Evolutionary conservation across 164 flowering plant genomes (phyloP), one percentile per base, ranked within the genome.

Genomic region (Vitis labrusca): DNA sequence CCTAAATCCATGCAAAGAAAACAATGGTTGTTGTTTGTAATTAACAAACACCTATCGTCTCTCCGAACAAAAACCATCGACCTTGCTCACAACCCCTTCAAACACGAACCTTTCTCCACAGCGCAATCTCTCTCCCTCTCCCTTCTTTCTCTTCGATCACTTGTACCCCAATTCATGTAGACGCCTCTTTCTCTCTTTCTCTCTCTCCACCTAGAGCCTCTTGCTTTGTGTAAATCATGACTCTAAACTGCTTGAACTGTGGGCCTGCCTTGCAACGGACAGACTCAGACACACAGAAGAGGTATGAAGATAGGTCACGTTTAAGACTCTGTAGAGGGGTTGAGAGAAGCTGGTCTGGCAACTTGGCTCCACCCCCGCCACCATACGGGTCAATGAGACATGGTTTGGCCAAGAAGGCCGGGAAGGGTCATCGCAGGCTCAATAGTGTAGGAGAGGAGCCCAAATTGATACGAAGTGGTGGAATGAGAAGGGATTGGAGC

Each of bases 401-500:
- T 7, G 66, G 23, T 0, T 57, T 68, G 5, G 53, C 32, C 3
- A 80, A 50, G 67, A 66, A 30, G 17, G 48, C 47, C 53, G 79
- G 75, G 73, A 72, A 59, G 51, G 67, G 52, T 53, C 84, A 69
- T 30, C 83, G 79, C 1, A 56, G 86, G 68, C 23, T 58, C 7
- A 52, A 64, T 3, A 76, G 73, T 32, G 57, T 56, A 2, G 76
- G 73, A 1, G 67, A 9, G 13, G 73, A 78, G 29, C 94, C 97
- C 7, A 81, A 76, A 59, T 77, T 92, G 81, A 63, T 85, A 65
- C 73, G 94, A 67, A 88, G 92, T 71, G 13, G 80, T 3, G 97
- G 91, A 12, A 87, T 89, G 87, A 88, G 97, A 76, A 83, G 97
- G 76, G 93, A 91, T 74, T 91, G 97, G 97, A 91, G 96, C 80